Conservation (phyloP, 2,329 filamentous ascomycete genomes). For the Exophiala alcalophila region DNA sequence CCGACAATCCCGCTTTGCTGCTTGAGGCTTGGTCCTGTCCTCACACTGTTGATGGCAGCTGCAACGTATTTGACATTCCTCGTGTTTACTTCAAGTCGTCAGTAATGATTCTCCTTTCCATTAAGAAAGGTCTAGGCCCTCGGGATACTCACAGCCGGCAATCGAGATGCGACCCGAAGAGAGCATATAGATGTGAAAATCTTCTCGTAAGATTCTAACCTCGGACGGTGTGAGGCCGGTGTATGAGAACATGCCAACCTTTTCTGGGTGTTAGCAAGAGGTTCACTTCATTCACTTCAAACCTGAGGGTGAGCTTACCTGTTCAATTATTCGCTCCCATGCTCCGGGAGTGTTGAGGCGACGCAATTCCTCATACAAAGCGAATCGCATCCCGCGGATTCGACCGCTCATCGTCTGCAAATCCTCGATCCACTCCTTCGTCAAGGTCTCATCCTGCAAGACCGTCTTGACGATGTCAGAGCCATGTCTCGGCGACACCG, state of each 20-base stretch:
- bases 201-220: slow-evolving; percentile 33
- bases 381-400: slow-evolving; percentile 35
- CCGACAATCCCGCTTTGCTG: no score
- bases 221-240: slow-evolving; percentile 37
- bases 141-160: slow-evolving; percentile 26
- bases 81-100: slow-evolving; percentile 79
- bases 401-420: slow-evolving; percentile 36
- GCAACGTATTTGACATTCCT: slow-evolving; percentile 91
- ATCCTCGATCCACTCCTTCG: slow-evolving; percentile 35
- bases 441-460: slow-evolving; percentile 29
- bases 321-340: slow-evolving; percentile 35
- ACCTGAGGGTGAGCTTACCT: no score
- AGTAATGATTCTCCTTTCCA: background rate
- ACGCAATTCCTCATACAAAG: slow-evolving; percentile 31
- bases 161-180: slow-evolving; percentile 37
- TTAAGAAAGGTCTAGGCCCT: background rate
- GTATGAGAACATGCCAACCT: slow-evolving; percentile 44
- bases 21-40: no score
- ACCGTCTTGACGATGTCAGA: slow-evolving; percentile 34
- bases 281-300: no score
- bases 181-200: slow-evolving; percentile 40
- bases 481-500: slow-evolving; percentile 34
- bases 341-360: slow-evolving; percentile 30
- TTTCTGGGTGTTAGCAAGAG: no score
- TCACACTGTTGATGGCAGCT: slow-evolving; percentile 80